Evolutionary conservation across 1,139 yeast species (phyloP).

Genomic region (Candida albicans): DNA sequence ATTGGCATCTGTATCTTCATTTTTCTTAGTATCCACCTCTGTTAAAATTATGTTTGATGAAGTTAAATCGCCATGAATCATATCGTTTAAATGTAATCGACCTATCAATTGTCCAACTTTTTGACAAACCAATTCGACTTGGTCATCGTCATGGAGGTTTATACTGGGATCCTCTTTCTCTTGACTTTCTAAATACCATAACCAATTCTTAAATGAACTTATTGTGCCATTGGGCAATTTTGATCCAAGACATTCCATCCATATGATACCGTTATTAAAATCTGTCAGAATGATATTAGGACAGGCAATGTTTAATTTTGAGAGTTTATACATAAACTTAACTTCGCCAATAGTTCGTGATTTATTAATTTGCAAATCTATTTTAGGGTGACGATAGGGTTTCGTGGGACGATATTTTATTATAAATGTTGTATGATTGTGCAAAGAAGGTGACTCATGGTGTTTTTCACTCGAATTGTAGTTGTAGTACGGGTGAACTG

Average conservation of each 20-base stretch:
- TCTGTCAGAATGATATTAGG: constrained; percentile 77
- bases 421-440: constrained; percentile 40
- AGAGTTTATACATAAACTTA: constrained; percentile 65
- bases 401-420: constrained; percentile 88
- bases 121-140: constrained; percentile 43
- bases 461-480: too few relatives aligned
- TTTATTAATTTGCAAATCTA: constrained; percentile 75
- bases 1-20: too few relatives aligned
- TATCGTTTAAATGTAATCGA: constrained; percentile 68
- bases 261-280: constrained; percentile 73
- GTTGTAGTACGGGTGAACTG: constrained; percentile 61
- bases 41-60: constrained; percentile 78
- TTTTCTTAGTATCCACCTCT: constrained; percentile 8
- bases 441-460: too few relatives aligned
- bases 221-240: constrained; percentile 46
- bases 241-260: constrained; percentile 81
- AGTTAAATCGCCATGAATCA: constrained; percentile 94
- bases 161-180: constrained; percentile 16
- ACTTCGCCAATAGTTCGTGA: constrained; percentile 85
- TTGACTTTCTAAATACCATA: constrained; percentile 59
- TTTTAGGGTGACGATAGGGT: constrained; percentile 80
- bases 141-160: constrained; percentile 25
- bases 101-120: constrained; percentile 73
- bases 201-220: constrained; percentile 67
- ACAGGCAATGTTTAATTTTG: constrained; percentile 55